These are phyloP conservation scores for Naganishia friedmannii DNA, from an alignment of 768 basidiomycete genomes.

Conservation along the genomic window DNA sequence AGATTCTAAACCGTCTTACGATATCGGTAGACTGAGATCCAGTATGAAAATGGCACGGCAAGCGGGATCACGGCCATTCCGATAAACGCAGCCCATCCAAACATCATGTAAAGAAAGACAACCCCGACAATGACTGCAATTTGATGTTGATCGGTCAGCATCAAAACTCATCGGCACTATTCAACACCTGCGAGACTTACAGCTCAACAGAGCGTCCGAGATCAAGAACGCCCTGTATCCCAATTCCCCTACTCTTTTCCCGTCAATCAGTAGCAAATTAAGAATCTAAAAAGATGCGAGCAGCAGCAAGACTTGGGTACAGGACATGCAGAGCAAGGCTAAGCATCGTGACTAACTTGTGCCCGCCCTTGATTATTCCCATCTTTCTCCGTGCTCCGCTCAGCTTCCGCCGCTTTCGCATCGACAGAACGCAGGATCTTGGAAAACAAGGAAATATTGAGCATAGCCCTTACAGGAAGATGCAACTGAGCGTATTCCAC, in stretches of 20 bases:
- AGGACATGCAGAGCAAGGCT: too few relatives aligned
- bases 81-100: conserved; percentile 44
- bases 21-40: conserved; percentile 35
- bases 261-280: conserved; percentile 45
- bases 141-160: conserved; percentile 11
- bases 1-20: conserved; percentile 23
- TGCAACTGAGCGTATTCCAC: conserved; percentile 13
- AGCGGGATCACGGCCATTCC: conserved; percentile 43
- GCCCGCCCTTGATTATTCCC: conserved; percentile 21
- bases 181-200: background rate
- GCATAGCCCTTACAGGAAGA: conserved; percentile 24
- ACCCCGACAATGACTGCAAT: conserved; percentile 39
- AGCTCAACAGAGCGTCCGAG: conserved; percentile 33
- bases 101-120: conserved; percentile 39
- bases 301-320: too few relatives aligned
- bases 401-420: conserved; percentile 41
- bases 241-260: conserved; percentile 36
- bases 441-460: conserved; percentile 36
- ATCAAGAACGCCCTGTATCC: conserved; percentile 37
- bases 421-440: conserved; percentile 45
- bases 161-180: too few relatives aligned
- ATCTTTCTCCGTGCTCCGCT: conserved; percentile 33
- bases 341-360: conserved; percentile 22
- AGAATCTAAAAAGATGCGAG: conserved; percentile 37
- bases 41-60: conserved; percentile 33